phyloP scores from a whole-genome alignment of 306 rosid genomes.

The Mimosa bimucronata region DNA sequence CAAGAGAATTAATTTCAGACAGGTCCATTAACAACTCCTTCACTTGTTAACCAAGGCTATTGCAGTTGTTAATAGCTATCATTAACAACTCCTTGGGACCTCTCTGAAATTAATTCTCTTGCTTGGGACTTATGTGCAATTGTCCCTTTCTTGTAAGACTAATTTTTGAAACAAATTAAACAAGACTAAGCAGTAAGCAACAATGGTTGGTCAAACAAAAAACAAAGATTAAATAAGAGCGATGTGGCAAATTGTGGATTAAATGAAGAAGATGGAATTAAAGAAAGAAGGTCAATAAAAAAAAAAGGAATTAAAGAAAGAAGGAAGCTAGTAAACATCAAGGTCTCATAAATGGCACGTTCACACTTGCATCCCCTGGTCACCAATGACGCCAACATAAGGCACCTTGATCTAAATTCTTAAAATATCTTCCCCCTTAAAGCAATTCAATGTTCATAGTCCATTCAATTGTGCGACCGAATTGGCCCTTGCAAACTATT shows the following conservation, averaged over 20 bases:
- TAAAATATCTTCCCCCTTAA: not conserved
- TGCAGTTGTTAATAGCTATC: too few species aligned
- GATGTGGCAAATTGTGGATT: not conserved
- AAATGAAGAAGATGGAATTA: not conserved
- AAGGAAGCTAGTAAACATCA: not conserved
- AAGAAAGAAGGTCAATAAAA: not conserved
- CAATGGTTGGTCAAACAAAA: not conserved
- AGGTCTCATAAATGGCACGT: not conserved
- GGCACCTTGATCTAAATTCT: too few species aligned
- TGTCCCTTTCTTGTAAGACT: constrained; percentile 1
- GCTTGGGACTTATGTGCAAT: too few species aligned
- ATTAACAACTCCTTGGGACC: too few species aligned
- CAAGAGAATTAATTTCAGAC: too few species aligned
- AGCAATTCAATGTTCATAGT: not conserved
- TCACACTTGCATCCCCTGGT: not conserved
- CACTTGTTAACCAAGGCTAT: too few species aligned
- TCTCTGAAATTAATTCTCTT: too few species aligned
- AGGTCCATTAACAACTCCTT: too few species aligned
- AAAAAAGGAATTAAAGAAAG: too few species aligned
- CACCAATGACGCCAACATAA: not conserved
- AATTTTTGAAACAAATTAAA: not conserved
- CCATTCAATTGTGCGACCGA: not conserved
- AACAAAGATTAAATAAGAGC: not conserved
- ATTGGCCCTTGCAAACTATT: not conserved
- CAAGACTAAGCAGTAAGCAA: not conserved